phyloP scores from a whole-genome alignment of 1,139 yeast species.

The Suhomyces yuchorum region DNA sequence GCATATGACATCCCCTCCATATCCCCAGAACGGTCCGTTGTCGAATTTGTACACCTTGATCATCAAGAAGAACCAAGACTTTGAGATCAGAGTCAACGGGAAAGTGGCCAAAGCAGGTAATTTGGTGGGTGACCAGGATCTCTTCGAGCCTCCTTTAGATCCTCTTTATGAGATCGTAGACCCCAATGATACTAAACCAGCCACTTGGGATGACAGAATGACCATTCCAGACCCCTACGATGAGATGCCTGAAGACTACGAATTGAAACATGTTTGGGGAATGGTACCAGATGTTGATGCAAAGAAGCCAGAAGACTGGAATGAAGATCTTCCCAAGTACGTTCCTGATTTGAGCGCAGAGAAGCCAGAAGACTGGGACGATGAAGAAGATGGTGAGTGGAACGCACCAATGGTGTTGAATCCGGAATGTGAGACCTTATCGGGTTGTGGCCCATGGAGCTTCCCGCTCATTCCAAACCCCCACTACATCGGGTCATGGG shows the following conservation, averaged over 20 bases:
- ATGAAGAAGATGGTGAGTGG: constrained; percentile 87
- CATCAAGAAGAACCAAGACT: constrained; percentile 62
- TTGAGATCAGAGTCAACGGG: constrained; percentile 83
- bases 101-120: constrained; percentile 70
- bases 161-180: constrained; percentile 69
- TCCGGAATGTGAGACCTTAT: constrained; percentile 61
- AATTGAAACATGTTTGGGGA: constrained; percentile 57
- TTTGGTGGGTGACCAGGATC: constrained; percentile 48
- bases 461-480: constrained; percentile 70
- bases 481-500: constrained; percentile 77
- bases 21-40: constrained; percentile 59
- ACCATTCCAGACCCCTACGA: constrained; percentile 67
- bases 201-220: constrained; percentile 72
- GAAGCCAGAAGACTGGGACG: constrained; percentile 81
- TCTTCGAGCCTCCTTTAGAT: constrained; percentile 62
- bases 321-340: constrained; percentile 57
- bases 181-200: constrained; percentile 65
- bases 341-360: constrained; percentile 67
- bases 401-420: constrained; percentile 66
- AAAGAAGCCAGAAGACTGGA: constrained; percentile 76
- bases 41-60: constrained; percentile 75
- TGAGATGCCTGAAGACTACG: constrained; percentile 80
- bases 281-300: constrained; percentile 68
- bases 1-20: constrained; percentile 66
- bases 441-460: constrained; percentile 72